phyloP scores from a whole-genome alignment of 176 grass and related monocot species.

The Zizania latifolia region DNA sequence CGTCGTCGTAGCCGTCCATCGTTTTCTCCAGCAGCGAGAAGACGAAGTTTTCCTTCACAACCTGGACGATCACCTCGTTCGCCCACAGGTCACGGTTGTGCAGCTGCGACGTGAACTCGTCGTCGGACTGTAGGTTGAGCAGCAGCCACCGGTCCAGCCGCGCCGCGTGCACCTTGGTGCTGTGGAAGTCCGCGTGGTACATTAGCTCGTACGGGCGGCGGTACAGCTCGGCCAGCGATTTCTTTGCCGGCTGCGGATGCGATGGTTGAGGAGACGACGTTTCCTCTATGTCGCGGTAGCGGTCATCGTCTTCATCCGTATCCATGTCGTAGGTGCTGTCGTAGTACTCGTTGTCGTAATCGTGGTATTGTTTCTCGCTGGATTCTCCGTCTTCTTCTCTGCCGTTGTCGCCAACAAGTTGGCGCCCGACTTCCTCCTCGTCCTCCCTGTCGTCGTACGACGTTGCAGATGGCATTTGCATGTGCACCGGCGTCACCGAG shows the following conservation, averaged over 20 bases:
- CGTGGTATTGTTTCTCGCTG: not conserved
- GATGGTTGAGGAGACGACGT: not conserved
- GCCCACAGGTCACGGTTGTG: constrained; percentile 37
- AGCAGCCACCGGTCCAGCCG: constrained; percentile 12
- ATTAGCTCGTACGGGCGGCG: not conserved
- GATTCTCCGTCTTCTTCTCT: not conserved
- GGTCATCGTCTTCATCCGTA: not conserved
- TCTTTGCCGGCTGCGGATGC: too few relatives aligned
- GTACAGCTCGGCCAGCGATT: not conserved
- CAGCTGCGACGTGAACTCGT: not conserved
- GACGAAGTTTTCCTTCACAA: constrained; percentile 8
- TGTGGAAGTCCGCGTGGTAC: not conserved
- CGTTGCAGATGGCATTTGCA: not conserved
- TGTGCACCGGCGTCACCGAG: not conserved
- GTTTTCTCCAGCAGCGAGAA: not conserved
- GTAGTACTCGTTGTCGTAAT: not conserved
- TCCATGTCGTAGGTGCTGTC: not conserved
- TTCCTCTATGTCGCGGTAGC: not conserved
- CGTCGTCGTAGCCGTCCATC: not conserved
- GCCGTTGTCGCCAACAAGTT: not conserved
- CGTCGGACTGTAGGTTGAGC: not conserved
- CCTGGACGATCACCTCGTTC: not conserved
- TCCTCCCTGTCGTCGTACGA: too few relatives aligned
- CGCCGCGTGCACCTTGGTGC: constrained; percentile 12
- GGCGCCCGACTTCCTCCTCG: not conserved